Percentiles rank a stretch among this genome's conserved stretches.
phyloP scores from a whole-genome alignment of 1,284 basidiomycete species.

The Ustilago vetiveriae region DNA sequence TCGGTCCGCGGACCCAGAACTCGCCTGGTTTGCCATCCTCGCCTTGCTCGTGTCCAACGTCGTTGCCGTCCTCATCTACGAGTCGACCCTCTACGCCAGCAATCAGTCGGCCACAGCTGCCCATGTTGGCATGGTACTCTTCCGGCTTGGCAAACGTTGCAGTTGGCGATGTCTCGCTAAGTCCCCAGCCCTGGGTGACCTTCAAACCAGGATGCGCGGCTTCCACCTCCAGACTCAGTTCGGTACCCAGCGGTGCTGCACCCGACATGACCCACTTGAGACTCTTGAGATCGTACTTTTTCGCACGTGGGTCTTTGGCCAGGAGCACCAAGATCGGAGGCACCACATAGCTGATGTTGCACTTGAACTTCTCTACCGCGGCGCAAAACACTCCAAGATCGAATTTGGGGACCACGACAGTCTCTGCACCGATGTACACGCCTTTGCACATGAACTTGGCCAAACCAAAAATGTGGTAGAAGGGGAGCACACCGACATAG shows the following conservation, averaged over 20 bases:
- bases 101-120: conserved; percentile 74
- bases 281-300: conserved; percentile 76
- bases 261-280: conserved; percentile 77
- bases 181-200: conserved; percentile 73
- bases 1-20: conserved; percentile 42
- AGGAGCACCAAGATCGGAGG: conserved; percentile 84
- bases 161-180: conserved; percentile 79
- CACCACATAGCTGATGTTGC: conserved; percentile 77
- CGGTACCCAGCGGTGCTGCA: conserved; percentile 80
- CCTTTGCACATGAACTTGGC: conserved; percentile 74
- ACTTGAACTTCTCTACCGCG: conserved; percentile 75
- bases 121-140: conserved; percentile 51
- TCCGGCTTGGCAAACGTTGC: conserved; percentile 65
- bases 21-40: conserved; percentile 68
- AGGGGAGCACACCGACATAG: conserved; percentile 54
- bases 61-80: conserved; percentile 71
- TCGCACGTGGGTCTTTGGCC: conserved; percentile 78
- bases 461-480: conserved; percentile 68
- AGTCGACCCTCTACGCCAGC: conserved; percentile 82
- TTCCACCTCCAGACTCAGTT: conserved; percentile 73
- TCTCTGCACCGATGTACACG: conserved; percentile 72
- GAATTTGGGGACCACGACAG: conserved; percentile 78
- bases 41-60: conserved; percentile 69
- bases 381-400: conserved; percentile 78
- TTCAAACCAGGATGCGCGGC: conserved; percentile 69